A percentile compares a stretch with the other conserved stretches of the same genome.
Conservation (phyloP, 2,329 filamentous ascomycete species). For the Arthrobotrys conoides region DNA sequence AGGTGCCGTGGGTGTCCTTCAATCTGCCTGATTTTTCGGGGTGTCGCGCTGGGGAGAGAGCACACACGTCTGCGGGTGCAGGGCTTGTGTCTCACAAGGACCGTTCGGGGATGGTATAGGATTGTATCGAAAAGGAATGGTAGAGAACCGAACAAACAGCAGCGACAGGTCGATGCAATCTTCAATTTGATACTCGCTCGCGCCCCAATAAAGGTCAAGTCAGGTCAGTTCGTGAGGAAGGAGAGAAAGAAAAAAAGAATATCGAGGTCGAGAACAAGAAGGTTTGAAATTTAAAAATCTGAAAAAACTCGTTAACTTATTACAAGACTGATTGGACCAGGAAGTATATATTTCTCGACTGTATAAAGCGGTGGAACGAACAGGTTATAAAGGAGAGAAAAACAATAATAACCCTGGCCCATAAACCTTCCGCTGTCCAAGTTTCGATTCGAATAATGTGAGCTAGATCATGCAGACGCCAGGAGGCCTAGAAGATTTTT, state of each 20-base stretch:
- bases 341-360: conserved; percentile 5
- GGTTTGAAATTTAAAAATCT: background rate
- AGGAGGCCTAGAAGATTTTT: conserved; percentile 8
- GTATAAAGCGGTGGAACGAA: conserved; percentile 17
- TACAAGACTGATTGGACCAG: conserved; percentile 20
- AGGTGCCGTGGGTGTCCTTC: conserved; percentile 19
- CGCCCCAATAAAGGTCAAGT: background rate
- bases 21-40: conserved; percentile 33
- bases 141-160: conserved; percentile 12
- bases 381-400: conserved; percentile 36
- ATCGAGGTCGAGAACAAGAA: background rate
- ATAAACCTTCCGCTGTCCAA: conserved; percentile 21
- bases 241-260: background rate
- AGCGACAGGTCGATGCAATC: conserved; percentile 8
- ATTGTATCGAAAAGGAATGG: conserved; percentile 25
- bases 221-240: conserved; percentile 4
- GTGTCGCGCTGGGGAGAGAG: conserved; percentile 26
- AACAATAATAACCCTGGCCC: conserved; percentile 9
- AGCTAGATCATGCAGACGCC: conserved; percentile 28
- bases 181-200: background rate
- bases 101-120: conserved; percentile 30
- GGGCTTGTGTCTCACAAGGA: conserved; percentile 34
- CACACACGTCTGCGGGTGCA: conserved; percentile 32
- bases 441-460: conserved; percentile 7
- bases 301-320: conserved; percentile 17